These are phyloP conservation scores for Auriscalpium vulgare DNA, from an alignment of 768 basidiomycete species.

Conservation along the genomic window DNA sequence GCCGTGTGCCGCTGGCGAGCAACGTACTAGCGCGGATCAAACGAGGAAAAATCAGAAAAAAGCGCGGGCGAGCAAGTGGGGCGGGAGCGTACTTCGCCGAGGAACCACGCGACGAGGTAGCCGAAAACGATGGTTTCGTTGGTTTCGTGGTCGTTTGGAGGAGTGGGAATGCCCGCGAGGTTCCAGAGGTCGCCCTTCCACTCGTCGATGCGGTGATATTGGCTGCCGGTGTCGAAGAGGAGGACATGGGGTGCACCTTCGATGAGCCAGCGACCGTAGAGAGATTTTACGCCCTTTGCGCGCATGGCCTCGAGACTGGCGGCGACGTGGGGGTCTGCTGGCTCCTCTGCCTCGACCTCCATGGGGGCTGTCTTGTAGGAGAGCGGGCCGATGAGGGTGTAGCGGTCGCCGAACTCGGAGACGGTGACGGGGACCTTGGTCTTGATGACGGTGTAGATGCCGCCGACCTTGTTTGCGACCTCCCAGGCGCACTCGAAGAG, in stretches of 20 bases:
- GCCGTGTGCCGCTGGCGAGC: conserved; percentile 74
- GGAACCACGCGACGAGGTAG: conserved; percentile 97
- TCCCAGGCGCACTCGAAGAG: conserved; percentile 98
- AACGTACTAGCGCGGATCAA: conserved; percentile 49
- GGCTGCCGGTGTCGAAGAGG: conserved; percentile 90
- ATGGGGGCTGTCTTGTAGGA: conserved; percentile 97
- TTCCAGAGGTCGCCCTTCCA: conserved; percentile 99
- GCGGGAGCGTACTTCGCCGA: conserved; percentile 75
- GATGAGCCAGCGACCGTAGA: conserved; percentile 98
- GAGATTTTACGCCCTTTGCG: conserved; percentile 81
- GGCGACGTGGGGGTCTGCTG: conserved; percentile 72
- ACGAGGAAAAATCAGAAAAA: conserved; percentile 2
- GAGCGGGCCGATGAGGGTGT: conserved; percentile 95
- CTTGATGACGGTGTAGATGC: conserved; percentile 99
- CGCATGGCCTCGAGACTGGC: conserved; percentile 77
- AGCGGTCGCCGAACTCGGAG: conserved; percentile 90
- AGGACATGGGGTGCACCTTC: conserved; percentile 94
- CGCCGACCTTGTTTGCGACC: conserved; percentile 97
- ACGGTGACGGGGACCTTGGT: conserved; percentile 99
- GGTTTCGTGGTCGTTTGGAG: conserved; percentile 94
- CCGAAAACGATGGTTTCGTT: conserved; percentile 98
- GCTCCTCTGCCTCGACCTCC: conserved; percentile 95
- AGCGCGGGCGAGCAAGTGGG: neutral
- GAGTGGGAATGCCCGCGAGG: conserved; percentile 93
- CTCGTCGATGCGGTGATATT: conserved; percentile 85